Base-by-base conservation (phyloP, 495 filamentous ascomycete genomes). In the Aspergillus wentii region DNA sequence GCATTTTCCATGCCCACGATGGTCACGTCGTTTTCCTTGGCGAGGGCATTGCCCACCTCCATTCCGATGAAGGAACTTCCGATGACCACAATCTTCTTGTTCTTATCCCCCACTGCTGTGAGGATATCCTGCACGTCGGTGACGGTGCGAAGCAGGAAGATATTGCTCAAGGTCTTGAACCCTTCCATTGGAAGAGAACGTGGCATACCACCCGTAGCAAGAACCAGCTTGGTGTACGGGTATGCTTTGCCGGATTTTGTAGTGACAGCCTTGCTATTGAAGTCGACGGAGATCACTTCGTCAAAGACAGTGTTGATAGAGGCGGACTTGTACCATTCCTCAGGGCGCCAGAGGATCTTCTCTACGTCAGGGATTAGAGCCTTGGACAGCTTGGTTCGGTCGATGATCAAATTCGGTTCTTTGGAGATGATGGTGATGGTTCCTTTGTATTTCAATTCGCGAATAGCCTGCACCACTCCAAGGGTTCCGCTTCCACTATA, bases 31-130 rank as follows among this genome's bases (percentile, higher is more conserved):
- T 96, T 88, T 35, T 78, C 79, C 37, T 82, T 82, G 9, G 78
- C 63, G 2, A 87, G 80, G 22, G 79, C 79, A 35, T 90, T 95
- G 27, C 82, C 87, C 18, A 95, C 76, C 63, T 98, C 92, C 90
- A 98, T 94, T 25, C 92, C 83, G 58, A 98, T 98, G 62, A 98
- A 96, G 31, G 85, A 89, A 37, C 79, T 85, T 14, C 92, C 92
- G 38, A 98, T 78, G 23, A 95, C 88, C 50, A 96, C 77, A 62
- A 94, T 94, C 71, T 92, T 95, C 28, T 80, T 81, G 54, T 86
- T 85, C 5, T 73, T 51, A 10, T 83, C 76, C n/a, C 86, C 87
- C 13, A 90, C 78, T 3, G 88, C 88, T 5, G 61, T 66, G 17
- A 84, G 64, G 50, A 98, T 97, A 33, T 62, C 64, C 56, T 91